Evolutionary conservation across 2,329 filamentous ascomycete species (phyloP), one percentile per base, ranked within the genome.

Genomic region (Diaporthe sp.): DNA sequence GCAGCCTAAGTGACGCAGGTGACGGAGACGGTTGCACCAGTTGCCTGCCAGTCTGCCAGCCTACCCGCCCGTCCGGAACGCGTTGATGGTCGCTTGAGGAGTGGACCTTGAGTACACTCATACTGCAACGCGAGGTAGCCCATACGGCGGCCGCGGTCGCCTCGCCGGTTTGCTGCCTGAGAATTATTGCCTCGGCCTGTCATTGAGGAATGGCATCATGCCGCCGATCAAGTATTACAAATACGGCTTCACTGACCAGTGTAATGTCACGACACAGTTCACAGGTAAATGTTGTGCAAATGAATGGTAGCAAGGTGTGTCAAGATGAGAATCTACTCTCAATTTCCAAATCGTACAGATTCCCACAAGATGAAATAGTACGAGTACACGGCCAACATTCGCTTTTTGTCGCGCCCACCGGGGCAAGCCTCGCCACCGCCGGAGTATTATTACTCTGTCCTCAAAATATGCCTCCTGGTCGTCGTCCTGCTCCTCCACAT

Each of bases 361-460:
- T 42, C 46, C 28, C 62, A 46, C 25, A 28, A 28, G n/a, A 69
- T 69, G 65, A 28, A 69, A 55, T 55, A 55, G 65, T 69, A 69
- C 65, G 34, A 69, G 65, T 69, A 69, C 65, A 69, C 65, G 65
- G 65, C 65, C 65, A 55, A 69, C 34, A 53, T n/a, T 69, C 15
- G 65, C 34, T 22, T 69, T 55, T 55, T 69, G 49, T 55, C 49
- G 65, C 49, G 25, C 65, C 65, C 31, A 17, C 65, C 49, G 34
- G 65, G 65, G 49, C n/a, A 69, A 37, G 65, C 65, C 49, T 69
- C 49, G 49, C 65, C 65, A 39, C 46, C 3, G n/a, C 65, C n/a
- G 15, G 49, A 19, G 49, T 31, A 69, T 69, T 49, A 69, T 69
- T 69, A 55, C 65, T 55, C 49, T 28, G 34, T 69, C 65, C 49